These are phyloP conservation scores for Sutorius australiensis DNA, from an alignment of 768 basidiomycete genomes.

Conservation along the genomic window DNA sequence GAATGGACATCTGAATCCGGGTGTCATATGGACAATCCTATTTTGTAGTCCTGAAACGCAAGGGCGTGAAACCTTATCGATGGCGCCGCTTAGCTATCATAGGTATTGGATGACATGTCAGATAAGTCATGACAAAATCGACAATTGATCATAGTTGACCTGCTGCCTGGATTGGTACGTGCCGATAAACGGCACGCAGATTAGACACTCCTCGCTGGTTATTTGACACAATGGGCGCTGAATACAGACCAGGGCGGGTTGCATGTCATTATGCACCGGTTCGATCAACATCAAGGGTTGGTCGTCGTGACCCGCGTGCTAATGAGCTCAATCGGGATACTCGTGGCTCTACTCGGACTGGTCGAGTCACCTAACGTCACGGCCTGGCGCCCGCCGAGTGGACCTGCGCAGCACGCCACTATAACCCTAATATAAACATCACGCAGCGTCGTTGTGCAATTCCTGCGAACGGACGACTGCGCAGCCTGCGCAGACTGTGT, in stretches of 20 bases:
- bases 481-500: background rate
- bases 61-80: conserved; percentile 1
- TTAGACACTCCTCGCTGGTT: background rate
- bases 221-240: background rate
- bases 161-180: background rate
- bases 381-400: background rate
- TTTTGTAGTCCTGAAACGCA: conserved; percentile 7
- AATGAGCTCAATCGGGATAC: background rate
- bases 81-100: background rate
- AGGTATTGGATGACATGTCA: background rate
- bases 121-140: background rate
- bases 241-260: background rate
- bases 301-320: background rate
- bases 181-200: background rate
- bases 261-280: background rate
- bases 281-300: background rate
- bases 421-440: background rate
- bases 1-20: background rate
- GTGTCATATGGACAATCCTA: background rate
- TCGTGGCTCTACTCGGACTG: background rate
- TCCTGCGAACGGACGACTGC: background rate
- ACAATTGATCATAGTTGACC: background rate
- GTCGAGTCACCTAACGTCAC: background rate
- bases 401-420: background rate
- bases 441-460: background rate